These are phyloP conservation scores for Cystobasidium sp. DNA, from an alignment of 1,284 basidiomycete genomes.

Conservation along the genomic window DNA sequence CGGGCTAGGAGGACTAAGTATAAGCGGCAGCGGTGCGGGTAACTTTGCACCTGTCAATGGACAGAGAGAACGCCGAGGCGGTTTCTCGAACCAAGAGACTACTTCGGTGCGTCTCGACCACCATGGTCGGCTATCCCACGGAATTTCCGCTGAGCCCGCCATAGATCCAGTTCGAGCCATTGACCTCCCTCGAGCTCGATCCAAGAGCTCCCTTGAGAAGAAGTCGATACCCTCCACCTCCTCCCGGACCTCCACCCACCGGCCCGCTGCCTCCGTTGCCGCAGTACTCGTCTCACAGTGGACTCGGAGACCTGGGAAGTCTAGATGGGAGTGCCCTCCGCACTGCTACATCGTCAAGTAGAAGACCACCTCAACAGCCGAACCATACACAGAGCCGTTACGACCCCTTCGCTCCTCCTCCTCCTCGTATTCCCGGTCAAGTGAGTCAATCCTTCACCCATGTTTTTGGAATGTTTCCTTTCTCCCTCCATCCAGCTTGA, in stretches of 20 bases:
- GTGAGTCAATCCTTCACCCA: background rate
- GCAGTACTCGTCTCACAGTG: background rate
- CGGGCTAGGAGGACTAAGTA: background rate
- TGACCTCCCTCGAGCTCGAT: too few relatives aligned
- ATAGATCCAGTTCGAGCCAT: background rate
- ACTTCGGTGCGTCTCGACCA: background rate
- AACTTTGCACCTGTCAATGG: background rate
- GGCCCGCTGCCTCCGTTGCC: conserved; percentile 1
- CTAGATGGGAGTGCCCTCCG: background rate
- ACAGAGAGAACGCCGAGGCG: background rate
- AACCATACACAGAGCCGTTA: background rate
- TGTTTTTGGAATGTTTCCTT: background rate
- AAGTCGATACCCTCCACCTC: background rate
- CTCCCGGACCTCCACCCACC: conserved; percentile 4
- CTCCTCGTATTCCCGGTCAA: conserved; percentile 6
- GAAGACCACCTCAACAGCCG: background rate
- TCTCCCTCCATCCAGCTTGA: background rate
- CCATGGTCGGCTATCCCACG: background rate
- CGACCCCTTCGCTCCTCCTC: background rate
- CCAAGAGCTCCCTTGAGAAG: background rate
- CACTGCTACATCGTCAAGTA: background rate
- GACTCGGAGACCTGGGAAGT: background rate
- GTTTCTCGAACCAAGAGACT: background rate
- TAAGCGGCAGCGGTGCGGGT: background rate
- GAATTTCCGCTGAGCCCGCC: background rate